Evolutionary conservation across 192 early-diverging fungal species (phyloP).

Genomic region (Lunasporangiospora selenospora): DNA sequence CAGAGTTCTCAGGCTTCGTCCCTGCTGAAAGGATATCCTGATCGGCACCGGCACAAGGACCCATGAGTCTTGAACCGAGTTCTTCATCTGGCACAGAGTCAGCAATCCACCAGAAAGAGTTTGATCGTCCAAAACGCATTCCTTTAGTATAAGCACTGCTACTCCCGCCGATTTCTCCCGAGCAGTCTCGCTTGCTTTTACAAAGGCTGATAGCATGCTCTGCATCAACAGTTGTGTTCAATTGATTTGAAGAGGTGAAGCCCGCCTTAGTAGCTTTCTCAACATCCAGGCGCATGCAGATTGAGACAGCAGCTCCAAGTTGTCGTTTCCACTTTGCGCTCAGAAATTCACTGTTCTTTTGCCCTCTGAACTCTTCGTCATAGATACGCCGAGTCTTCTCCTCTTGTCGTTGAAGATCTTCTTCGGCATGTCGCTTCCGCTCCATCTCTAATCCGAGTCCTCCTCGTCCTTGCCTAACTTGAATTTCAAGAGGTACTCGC

Average conservation of each 20-base stretch:
- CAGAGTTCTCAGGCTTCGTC: neutral
- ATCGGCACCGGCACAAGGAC: constrained; percentile 20
- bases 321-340: constrained; percentile 38
- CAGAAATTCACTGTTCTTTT: constrained; percentile 38
- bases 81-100: constrained; percentile 30
- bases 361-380: constrained; percentile 48
- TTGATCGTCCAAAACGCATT: constrained; percentile 17
- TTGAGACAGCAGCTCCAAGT: constrained; percentile 37
- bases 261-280: constrained; percentile 11
- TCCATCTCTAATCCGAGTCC: constrained; percentile 55
- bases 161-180: neutral
- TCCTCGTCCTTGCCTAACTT: constrained; percentile 46
- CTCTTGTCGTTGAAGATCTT: constrained; percentile 24
- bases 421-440: constrained; percentile 46
- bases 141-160: neutral
- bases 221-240: neutral
- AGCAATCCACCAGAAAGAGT: constrained; percentile 41
- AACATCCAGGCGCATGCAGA: constrained; percentile 53
- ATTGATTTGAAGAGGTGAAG: too few relatives aligned
- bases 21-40: neutral
- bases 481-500: constrained; percentile 19
- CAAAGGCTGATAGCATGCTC: neutral
- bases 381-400: constrained; percentile 28
- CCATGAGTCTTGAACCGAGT: constrained; percentile 33
- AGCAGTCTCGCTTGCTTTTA: neutral